phyloP scores from a whole-genome alignment of 2,329 filamentous ascomycete genomes.

The Penicillium sp. region DNA sequence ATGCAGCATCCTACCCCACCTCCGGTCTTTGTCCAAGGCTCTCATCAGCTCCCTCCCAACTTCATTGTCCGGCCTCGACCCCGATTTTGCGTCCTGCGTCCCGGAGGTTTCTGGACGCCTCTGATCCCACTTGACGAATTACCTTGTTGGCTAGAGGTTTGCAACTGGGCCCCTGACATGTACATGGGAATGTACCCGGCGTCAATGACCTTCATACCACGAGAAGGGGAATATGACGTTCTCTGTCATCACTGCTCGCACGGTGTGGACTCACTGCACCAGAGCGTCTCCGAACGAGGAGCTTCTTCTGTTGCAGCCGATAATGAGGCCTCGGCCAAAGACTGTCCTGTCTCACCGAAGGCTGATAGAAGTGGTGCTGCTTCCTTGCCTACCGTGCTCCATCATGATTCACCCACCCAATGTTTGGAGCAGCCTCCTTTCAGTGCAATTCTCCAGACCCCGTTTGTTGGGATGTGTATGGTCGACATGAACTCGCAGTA shows the following conservation, averaged over 20 bases:
- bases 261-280: constrained; percentile 22
- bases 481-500: constrained; percentile 7
- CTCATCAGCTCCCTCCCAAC: constrained; percentile 1
- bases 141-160: constrained; percentile 36
- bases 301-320: constrained; percentile 6
- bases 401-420: neutral
- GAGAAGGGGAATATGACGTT: constrained; percentile 36
- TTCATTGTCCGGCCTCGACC: constrained; percentile 28
- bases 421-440: constrained; percentile 20
- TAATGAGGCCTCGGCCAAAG: neutral
- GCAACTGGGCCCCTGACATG: constrained; percentile 24
- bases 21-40: neutral
- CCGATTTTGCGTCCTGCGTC: constrained; percentile 41
- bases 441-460: constrained; percentile 15
- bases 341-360: neutral
- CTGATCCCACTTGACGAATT: constrained; percentile 47
- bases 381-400: neutral
- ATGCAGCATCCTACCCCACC: constrained; percentile 12
- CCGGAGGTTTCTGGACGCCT: constrained; percentile 36
- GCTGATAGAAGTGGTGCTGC: neutral
- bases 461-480: constrained; percentile 26
- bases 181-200: constrained; percentile 25
- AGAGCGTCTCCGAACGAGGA: constrained; percentile 25
- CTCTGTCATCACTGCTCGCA: constrained; percentile 32
- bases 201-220: constrained; percentile 22